Evolutionary conservation across 352 stramenopile genomes (phyloP).

Genomic region (Globisporangium camurandrum): DNA sequence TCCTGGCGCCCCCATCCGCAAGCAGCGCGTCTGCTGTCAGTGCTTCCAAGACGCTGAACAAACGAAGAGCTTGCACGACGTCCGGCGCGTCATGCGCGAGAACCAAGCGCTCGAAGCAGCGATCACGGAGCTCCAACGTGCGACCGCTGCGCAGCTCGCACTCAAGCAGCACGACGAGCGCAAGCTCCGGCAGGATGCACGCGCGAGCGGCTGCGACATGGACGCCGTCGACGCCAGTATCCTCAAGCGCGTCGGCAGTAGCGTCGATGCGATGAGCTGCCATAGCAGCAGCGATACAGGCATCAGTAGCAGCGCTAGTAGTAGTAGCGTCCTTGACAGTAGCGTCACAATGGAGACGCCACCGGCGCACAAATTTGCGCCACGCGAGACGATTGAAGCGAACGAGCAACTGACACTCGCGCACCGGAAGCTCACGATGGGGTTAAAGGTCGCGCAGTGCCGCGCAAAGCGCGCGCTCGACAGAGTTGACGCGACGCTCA

Average conservation of each 20-base stretch:
- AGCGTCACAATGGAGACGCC: constrained; percentile 27
- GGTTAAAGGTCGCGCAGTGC: constrained; percentile 52
- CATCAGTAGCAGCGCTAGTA: neutral
- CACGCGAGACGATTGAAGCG: constrained; percentile 50
- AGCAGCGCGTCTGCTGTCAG: constrained; percentile 43
- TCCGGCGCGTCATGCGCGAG: constrained; percentile 39
- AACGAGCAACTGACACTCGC: constrained; percentile 55
- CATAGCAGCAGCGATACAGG: neutral
- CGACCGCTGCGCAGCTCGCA: constrained; percentile 25
- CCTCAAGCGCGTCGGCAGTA: constrained; percentile 27
- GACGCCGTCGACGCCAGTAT: constrained; percentile 39
- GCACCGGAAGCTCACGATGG: constrained; percentile 63
- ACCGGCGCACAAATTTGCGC: constrained; percentile 57
- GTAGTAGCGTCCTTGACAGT: neutral
- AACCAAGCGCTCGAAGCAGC: constrained; percentile 58
- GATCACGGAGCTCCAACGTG: constrained; percentile 31
- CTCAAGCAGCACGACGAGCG: constrained; percentile 31
- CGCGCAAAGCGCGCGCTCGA: constrained; percentile 43
- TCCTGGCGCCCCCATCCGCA: constrained; percentile 41
- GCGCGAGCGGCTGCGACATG: constrained; percentile 37
- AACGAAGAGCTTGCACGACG: constrained; percentile 36
- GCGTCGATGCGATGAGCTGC: neutral
- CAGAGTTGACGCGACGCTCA: constrained; percentile 49
- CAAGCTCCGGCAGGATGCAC: constrained; percentile 33
- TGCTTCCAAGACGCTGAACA: constrained; percentile 51